phyloP scores from a whole-genome alignment of 2,329 filamentous ascomycete genomes.

The Eutypella sp. region DNA sequence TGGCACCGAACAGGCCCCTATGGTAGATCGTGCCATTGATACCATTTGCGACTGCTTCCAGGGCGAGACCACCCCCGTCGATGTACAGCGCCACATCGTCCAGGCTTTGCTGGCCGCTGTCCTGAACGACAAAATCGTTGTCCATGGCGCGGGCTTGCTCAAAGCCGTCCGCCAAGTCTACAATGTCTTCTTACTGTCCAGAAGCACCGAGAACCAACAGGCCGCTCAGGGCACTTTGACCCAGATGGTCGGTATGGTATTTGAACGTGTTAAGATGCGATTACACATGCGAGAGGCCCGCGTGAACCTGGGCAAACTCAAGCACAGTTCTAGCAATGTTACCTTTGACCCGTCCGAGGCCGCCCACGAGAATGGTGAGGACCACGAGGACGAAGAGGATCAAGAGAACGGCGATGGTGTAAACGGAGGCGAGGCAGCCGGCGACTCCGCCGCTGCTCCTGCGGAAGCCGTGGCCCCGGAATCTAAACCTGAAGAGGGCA shows the following conservation, averaged over 20 bases:
- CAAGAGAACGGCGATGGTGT: slow-evolving; percentile 18
- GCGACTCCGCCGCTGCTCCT: slow-evolving; percentile 23
- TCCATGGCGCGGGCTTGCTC: slow-evolving; percentile 89
- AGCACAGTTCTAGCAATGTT: slow-evolving; percentile 47
- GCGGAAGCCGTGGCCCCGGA: not conserved
- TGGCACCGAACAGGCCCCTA: slow-evolving; percentile 52
- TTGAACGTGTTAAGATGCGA: slow-evolving; percentile 85
- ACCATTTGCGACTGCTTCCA: slow-evolving; percentile 99
- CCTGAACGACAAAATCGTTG: slow-evolving; percentile 96
- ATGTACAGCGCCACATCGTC: slow-evolving; percentile 96
- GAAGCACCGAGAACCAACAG: slow-evolving; percentile 91
- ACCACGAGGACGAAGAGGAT: too few relatives aligned
- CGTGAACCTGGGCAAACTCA: slow-evolving; percentile 49
- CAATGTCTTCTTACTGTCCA: slow-evolving; percentile 95
- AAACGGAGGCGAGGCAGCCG: slow-evolving; percentile 34
- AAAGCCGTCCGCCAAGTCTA: slow-evolving; percentile 98
- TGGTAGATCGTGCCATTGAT: slow-evolving; percentile 97
- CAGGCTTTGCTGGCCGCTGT: slow-evolving; percentile 95
- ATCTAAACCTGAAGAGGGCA: too few relatives aligned
- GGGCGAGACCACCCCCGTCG: slow-evolving; percentile 84
- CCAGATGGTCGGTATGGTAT: slow-evolving; percentile 98
- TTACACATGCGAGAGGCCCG: slow-evolving; percentile 83
- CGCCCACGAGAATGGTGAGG: slow-evolving; percentile 23
- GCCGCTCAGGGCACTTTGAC: slow-evolving; percentile 95
- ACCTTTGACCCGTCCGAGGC: slow-evolving; percentile 45